Percentiles rank a stretch among this genome's conserved stretches.
These are phyloP conservation scores for Plasmodium reichenowi DNA, from an alignment of 169 alveolate genomes.

Conservation along the genomic window DNA sequence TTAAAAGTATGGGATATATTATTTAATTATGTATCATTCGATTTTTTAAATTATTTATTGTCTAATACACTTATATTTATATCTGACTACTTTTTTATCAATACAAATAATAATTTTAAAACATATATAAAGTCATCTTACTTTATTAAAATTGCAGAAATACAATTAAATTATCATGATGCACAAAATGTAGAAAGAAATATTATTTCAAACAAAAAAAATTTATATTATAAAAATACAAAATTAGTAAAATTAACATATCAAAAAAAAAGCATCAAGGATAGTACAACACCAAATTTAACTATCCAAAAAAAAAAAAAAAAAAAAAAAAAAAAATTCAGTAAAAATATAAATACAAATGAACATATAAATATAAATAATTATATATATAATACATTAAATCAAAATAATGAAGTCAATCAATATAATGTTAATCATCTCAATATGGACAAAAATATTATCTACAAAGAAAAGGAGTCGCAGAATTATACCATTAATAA, in stretches of 20 bases:
- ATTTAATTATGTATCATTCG: constrained; percentile 66
- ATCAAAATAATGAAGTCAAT: too few relatives aligned
- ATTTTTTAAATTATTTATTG: constrained; percentile 61
- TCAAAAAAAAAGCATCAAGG: not conserved
- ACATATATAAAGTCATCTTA: constrained; percentile 29
- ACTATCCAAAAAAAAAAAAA: not conserved
- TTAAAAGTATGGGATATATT: constrained; percentile 71
- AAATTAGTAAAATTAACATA: constrained; percentile 31
- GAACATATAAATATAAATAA: not conserved
- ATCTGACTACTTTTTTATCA: constrained; percentile 54
- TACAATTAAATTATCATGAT: constrained; percentile 38
- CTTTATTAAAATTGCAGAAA: constrained; percentile 20
- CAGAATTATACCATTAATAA: too few relatives aligned
- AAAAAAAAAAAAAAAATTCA: not conserved
- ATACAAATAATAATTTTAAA: not conserved
- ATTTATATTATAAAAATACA: constrained; percentile 18
- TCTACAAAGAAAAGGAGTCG: too few relatives aligned
- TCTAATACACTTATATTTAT: constrained; percentile 71
- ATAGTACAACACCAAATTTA: not conserved
- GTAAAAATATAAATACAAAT: not conserved
- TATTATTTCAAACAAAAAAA: constrained; percentile 37
- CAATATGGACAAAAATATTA: too few relatives aligned
- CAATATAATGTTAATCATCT: too few relatives aligned
- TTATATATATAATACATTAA: too few relatives aligned
- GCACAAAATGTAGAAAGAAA: constrained; percentile 13